Conservation (phyloP, 192 early-diverging fungal genomes). For the Umbelopsis sp. region DNA sequence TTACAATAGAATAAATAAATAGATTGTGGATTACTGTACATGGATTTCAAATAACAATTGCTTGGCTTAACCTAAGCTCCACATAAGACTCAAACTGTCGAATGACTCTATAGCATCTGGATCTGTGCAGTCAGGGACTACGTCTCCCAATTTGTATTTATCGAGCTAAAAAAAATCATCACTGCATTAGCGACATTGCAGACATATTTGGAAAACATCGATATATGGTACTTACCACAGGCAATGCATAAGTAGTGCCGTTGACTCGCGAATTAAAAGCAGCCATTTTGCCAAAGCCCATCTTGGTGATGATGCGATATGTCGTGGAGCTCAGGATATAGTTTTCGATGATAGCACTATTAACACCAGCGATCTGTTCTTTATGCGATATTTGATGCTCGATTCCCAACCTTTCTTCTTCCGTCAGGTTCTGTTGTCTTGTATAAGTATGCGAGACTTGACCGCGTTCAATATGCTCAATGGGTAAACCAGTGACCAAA, state of each 20-base stretch:
- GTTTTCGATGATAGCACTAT: slow-evolving; percentile 34
- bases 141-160: slow-evolving; percentile 19
- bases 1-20: too few species aligned
- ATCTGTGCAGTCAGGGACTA: slow-evolving; percentile 22
- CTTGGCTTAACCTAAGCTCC: slow-evolving; percentile 33
- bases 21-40: too few species aligned
- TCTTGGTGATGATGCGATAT: slow-evolving; percentile 31
- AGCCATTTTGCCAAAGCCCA: slow-evolving; percentile 33
- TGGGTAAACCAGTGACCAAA: slow-evolving; percentile 31
- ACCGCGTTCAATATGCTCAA: slow-evolving; percentile 28
- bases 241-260: slow-evolving; percentile 23
- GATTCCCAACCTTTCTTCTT: neutral
- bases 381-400: slow-evolving; percentile 17
- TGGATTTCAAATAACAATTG: too few species aligned
- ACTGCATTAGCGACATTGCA: neutral
- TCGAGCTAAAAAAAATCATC: neutral
- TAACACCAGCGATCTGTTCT: slow-evolving; percentile 10
- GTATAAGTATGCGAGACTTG: slow-evolving; percentile 9
- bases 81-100: slow-evolving; percentile 30
- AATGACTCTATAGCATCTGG: slow-evolving; percentile 27
- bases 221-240: slow-evolving; percentile 20
- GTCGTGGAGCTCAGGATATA: slow-evolving; percentile 26
- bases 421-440: neutral
- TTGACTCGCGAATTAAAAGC: slow-evolving; percentile 22
- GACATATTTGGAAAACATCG: neutral